A percentile compares a stretch with the other conserved stretches of the same genome.
phyloP scores from a whole-genome alignment of 169 alveolate species.

The Plasmodium vinckei region DNA sequence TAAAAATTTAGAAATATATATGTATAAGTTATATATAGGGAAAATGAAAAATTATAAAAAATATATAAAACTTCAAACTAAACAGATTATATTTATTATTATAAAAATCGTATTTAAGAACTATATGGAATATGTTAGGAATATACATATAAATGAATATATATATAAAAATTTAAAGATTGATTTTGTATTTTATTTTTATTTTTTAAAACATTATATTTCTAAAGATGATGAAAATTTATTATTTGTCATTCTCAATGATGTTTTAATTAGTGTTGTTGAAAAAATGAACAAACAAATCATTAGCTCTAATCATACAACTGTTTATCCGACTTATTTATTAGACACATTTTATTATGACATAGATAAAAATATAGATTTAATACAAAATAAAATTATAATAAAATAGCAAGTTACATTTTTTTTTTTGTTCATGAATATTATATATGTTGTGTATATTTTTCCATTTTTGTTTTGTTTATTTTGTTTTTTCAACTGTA shows the following conservation, averaged over 20 bases:
- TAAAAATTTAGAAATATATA: constrained; percentile 68
- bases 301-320: neutral
- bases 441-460: no score
- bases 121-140: constrained; percentile 58
- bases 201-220: constrained; percentile 51
- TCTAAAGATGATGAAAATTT: constrained; percentile 75
- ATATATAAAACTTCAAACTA: constrained; percentile 19
- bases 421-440: no score
- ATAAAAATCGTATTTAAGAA: constrained; percentile 65
- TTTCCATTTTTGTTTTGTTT: no score
- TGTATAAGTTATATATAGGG: constrained; percentile 56
- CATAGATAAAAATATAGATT: no score
- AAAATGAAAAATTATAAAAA: constrained; percentile 74
- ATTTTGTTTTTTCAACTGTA: no score
- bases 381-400: no score
- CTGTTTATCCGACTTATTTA: constrained; percentile 3
- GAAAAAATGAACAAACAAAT: constrained; percentile 3
- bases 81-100: constrained; percentile 43
- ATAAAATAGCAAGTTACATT: no score
- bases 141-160: constrained; percentile 42
- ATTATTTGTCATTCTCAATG: constrained; percentile 64
- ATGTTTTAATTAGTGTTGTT: constrained; percentile 55
- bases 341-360: neutral
- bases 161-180: constrained; percentile 36
- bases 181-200: constrained; percentile 54